Percentiles rank a stretch among this genome's conserved stretches.
Conservation (phyloP, 331 rosid species). For the Cucumis variabilis region DNA sequence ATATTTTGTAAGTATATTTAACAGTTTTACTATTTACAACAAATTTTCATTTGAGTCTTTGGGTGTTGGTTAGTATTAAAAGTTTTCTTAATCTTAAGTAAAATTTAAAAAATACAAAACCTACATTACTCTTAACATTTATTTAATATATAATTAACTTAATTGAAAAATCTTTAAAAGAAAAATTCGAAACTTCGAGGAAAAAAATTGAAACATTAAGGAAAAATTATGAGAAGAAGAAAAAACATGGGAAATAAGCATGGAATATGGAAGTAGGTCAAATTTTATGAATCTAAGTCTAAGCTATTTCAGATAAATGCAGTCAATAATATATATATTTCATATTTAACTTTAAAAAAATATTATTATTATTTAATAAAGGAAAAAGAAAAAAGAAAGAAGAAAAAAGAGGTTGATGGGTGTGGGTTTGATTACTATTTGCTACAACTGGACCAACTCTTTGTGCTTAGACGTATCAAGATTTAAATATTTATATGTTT, state of each 20-base stretch:
- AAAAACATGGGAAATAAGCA: neutral
- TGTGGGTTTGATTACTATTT: slow-evolving; percentile 16
- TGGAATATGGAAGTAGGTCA: neutral
- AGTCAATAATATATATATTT: neutral
- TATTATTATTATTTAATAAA: neutral
- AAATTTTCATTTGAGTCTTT: too few species aligned
- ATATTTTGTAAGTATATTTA: too few species aligned
- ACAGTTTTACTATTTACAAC: too few species aligned
- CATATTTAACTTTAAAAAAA: neutral
- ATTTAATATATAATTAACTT: too few species aligned
- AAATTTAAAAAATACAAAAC: too few species aligned
- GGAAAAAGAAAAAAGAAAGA: neutral
- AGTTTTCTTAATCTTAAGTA: too few species aligned
- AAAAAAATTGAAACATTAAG: neutral
- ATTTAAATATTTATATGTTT: slow-evolving; percentile 22
- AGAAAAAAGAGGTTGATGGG: neutral
- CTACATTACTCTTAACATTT: too few species aligned
- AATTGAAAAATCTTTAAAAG: too few species aligned
- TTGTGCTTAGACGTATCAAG: slow-evolving; percentile 5
- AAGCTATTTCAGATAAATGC: neutral
- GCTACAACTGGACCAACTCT: slow-evolving; percentile 22
- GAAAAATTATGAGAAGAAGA: neutral
- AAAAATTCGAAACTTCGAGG: neutral
- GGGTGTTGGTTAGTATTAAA: too few species aligned
- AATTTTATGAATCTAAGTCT: slow-evolving; percentile 17